Evolutionary conservation across 2,329 filamentous ascomycete species (phyloP), one percentile per base, ranked within the genome.

Genomic region (Hypoxylon sp.): DNA sequence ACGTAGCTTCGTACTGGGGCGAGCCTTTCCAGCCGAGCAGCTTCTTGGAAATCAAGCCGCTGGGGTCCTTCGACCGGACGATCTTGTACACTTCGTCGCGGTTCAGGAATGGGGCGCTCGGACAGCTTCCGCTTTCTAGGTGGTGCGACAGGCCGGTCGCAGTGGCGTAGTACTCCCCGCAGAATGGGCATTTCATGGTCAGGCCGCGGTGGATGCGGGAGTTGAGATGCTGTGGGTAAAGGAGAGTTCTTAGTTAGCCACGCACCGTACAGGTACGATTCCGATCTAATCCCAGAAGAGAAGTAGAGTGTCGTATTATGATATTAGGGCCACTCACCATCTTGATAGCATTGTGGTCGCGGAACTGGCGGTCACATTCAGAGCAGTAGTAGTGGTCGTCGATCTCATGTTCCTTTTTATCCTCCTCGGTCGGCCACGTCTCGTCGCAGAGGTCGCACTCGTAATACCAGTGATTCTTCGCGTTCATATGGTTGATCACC

Each of bases 141-240:
- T 91, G 87, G 73, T 88, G 80, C 0, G 79, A 73, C 3, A 90
- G 69, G 3, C 87, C 88, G 0, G 84, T 86, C 1, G 87, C 86
- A 0, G 84, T 83, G 9, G 82, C 77, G 66, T 81, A 87, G 2
- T 7, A 28, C 1, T 50, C 64, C 36, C 79, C 73, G 77, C 89
- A 91, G 72, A 87, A 90, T 85, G 86, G 88, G 55, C 89, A 91
- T 0, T 45, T 0, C 6, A 89, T 75, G 1, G 75, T 75, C 0
- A 51, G 63, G 59, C 83, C 82, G 0, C 79, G 79, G 72, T 91
- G 88, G 49, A 75, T 72, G 4, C 78, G 78, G 0, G 87, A 89
- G 25, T 84, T 85, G 2, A 86, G 78, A 67, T 91, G 88, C 87
- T 90, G 64, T 13, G 9, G 28, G 28, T 30, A 30, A 30, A 7